Evolutionary conservation across 2,329 filamentous ascomycete genomes (phyloP).

Genomic region (Pseudogymnoascus verrucosus): DNA sequence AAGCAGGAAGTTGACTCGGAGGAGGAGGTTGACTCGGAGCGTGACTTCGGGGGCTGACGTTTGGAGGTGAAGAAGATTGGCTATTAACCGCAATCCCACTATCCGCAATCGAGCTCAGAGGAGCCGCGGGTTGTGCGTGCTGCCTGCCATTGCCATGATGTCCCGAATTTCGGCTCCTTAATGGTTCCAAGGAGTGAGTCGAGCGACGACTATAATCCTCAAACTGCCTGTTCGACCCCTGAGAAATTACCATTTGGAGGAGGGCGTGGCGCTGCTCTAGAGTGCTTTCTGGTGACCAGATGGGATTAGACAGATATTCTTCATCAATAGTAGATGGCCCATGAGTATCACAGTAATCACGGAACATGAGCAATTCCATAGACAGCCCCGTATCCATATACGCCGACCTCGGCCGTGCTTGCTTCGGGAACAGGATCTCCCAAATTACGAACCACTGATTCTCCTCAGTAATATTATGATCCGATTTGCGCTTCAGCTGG

Average conservation of each 20-base stretch:
- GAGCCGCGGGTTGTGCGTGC: background rate
- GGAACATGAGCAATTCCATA: conserved; percentile 6
- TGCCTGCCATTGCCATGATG: background rate
- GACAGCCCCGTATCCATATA: conserved; percentile 9
- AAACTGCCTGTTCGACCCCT: background rate
- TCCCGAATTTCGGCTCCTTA: background rate
- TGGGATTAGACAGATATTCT: background rate
- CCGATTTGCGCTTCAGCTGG: no score
- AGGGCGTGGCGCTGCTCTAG: background rate
- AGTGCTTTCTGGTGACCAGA: conserved; percentile 1
- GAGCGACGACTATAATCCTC: background rate
- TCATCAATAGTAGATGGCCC: background rate
- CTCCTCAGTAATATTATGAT: no score
- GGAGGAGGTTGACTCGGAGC: background rate
- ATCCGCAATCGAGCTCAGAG: conserved; percentile 8
- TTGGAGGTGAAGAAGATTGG: background rate
- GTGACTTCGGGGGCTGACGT: background rate
- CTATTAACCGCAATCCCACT: conserved; percentile 10
- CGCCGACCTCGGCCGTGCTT: conserved; percentile 5
- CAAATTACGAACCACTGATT: conserved; percentile 16
- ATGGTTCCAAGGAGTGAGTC: background rate
- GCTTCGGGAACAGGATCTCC: conserved; percentile 11
- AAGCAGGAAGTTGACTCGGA: no score
- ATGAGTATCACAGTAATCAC: conserved; percentile 10
- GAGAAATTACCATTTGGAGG: background rate